phyloP scores from a whole-genome alignment of 495 filamentous ascomycete species.

The Hypomontagnella monticulosa region DNA sequence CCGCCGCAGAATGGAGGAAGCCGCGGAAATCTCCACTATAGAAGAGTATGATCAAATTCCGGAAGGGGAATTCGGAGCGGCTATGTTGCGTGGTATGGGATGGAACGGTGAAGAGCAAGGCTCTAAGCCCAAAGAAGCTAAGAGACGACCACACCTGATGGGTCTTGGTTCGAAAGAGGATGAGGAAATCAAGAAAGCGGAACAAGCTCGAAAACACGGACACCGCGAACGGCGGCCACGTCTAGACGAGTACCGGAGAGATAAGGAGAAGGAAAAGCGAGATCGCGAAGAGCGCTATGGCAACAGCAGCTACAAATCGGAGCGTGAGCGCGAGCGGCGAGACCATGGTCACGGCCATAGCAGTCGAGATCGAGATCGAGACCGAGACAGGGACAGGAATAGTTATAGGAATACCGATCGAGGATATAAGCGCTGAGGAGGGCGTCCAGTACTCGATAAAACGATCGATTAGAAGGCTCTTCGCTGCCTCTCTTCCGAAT shows the following conservation, averaged over 20 bases:
- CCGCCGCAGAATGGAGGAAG: conserved; percentile 69
- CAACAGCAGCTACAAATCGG: conserved; percentile 58
- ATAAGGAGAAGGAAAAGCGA: conserved; percentile 53
- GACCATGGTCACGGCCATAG: conserved; percentile 48
- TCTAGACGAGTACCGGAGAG: conserved; percentile 57
- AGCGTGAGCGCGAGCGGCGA: conserved; percentile 57
- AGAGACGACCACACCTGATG: conserved; percentile 78
- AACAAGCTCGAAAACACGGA: conserved; percentile 43
- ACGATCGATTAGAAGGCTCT: neutral
- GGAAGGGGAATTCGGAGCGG: conserved; percentile 92
- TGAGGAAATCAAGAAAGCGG: conserved; percentile 62
- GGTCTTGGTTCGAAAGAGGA: conserved; percentile 85
- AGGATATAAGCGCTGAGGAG: conserved; percentile 30
- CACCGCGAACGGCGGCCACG: conserved; percentile 50
- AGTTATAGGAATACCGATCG: conserved; percentile 37
- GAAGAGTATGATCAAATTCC: conserved; percentile 89
- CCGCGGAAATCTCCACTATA: conserved; percentile 77
- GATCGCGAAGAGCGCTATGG: conserved; percentile 51
- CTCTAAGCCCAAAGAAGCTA: conserved; percentile 57
- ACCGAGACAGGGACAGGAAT: conserved; percentile 43
- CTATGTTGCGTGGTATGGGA: conserved; percentile 88
- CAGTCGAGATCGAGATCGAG: conserved; percentile 28
- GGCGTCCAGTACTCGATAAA: neutral
- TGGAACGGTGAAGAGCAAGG: conserved; percentile 84
- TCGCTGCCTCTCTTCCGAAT: neutral